Conservation (phyloP, 345 rosid genomes). For the Eucalyptus decipiens region DNA sequence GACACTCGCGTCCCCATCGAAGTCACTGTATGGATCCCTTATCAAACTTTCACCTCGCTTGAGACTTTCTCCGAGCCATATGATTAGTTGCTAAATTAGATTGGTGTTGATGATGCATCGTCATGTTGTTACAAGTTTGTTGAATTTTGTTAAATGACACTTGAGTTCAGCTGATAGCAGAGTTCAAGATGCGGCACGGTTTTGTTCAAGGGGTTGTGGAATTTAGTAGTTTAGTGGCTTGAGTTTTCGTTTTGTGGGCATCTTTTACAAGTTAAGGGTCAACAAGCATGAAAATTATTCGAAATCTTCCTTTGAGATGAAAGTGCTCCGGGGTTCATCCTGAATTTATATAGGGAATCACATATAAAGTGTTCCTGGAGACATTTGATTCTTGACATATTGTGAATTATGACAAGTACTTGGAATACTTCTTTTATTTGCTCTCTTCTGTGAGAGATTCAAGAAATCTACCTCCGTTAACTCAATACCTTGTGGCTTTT, state of each 20-base stretch:
- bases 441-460: not conserved
- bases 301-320: not conserved
- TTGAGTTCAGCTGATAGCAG: not conserved
- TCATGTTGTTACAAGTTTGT: not conserved
- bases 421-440: not conserved
- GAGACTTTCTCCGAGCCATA: not conserved
- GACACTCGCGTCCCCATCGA: constrained; percentile 50
- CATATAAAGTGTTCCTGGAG: not conserved
- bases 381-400: not conserved
- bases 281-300: not conserved
- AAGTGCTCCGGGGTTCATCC: not conserved
- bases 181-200: not conserved
- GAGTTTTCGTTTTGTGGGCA: not conserved
- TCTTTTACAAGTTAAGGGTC: not conserved
- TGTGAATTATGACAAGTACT: not conserved
- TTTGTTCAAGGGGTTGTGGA: not conserved
- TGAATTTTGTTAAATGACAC: not conserved
- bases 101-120: not conserved
- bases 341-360: not conserved
- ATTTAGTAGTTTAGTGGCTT: not conserved
- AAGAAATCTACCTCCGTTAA: not conserved
- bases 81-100: not conserved
- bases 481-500: not conserved
- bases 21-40: constrained; percentile 25
- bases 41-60: not conserved